Conservation (phyloP, 805 yeast genomes). For the Saturnispora saitoi region DNA sequence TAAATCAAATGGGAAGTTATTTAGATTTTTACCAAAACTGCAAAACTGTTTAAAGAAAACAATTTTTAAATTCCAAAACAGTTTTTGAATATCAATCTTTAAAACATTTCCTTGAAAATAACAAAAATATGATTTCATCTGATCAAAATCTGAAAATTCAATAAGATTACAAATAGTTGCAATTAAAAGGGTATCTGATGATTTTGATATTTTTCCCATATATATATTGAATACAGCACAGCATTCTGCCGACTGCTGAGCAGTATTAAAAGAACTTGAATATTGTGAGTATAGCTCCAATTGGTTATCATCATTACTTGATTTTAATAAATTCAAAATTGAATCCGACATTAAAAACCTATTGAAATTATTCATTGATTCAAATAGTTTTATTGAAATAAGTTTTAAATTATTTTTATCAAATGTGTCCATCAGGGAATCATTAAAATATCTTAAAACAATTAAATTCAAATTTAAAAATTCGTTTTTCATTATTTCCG, state of each 20-base stretch:
- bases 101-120: slow-evolving; percentile 23
- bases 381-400: slow-evolving; percentile 2
- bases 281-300: slow-evolving; percentile 27
- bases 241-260: slow-evolving; percentile 33
- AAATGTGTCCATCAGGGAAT: not conserved
- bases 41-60: slow-evolving; percentile 39
- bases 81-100: slow-evolving; percentile 9
- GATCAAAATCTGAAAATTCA: slow-evolving; percentile 31
- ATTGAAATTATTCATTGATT: not conserved
- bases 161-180: slow-evolving; percentile 34
- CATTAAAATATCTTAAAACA: slow-evolving; percentile 7
- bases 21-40: slow-evolving; percentile 25
- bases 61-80: slow-evolving; percentile 28
- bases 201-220: slow-evolving; percentile 26
- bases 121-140: slow-evolving; percentile 27
- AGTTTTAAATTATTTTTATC: not conserved
- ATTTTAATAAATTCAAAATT: slow-evolving; percentile 22
- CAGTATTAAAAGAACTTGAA: slow-evolving; percentile 25
- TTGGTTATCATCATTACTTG: slow-evolving; percentile 10
- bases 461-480: slow-evolving; percentile 24
- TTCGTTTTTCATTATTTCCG: slow-evolving; percentile 28
- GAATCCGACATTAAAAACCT: slow-evolving; percentile 6
- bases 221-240: slow-evolving; percentile 33
- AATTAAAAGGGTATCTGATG: slow-evolving; percentile 27
- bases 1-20: slow-evolving; percentile 33